A percentile compares a stretch with the other conserved stretches of the same genome.
phyloP scores from a whole-genome alignment of 805 yeast species.

The Wickerhamiella azyma region DNA sequence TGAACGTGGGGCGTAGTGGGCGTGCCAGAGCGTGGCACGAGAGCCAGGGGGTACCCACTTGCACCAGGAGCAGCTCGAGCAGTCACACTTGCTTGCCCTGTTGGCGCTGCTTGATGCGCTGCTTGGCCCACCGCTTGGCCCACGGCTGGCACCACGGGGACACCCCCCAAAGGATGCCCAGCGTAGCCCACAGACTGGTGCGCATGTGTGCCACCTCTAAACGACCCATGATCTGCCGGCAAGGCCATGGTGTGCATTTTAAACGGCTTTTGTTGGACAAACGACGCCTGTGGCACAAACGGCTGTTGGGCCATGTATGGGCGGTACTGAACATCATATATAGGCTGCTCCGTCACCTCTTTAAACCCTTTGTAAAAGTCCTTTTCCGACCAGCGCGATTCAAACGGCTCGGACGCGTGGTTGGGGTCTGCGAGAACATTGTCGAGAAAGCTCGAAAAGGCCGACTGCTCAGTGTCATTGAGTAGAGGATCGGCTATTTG shows the following conservation, averaged over 20 bases:
- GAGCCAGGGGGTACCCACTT: no score
- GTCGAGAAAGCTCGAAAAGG: conserved; percentile 17
- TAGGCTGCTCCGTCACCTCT: neutral
- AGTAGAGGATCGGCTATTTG: conserved; percentile 11
- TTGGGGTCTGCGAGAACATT: conserved; percentile 15
- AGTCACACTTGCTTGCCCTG: no score
- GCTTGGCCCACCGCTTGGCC: neutral
- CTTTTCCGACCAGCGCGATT: conserved; percentile 5
- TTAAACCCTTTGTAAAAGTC: conserved; percentile 6
- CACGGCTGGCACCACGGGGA: neutral
- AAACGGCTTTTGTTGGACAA: neutral
- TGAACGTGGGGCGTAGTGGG: no score
- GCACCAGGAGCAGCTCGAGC: no score
- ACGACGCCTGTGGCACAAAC: neutral
- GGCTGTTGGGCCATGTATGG: neutral
- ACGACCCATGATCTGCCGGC: neutral
- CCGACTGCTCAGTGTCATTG: conserved; percentile 16
- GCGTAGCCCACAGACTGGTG: no score
- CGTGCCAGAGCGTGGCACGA: no score
- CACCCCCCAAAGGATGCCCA: no score
- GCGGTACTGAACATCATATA: neutral
- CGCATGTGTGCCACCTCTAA: no score
- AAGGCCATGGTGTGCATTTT: neutral
- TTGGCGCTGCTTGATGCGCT: no score
- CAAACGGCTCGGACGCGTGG: conserved; percentile 1